These are phyloP conservation scores for Bipolaris zeicola DNA, from an alignment of 2,329 filamentous ascomycete species.

Conservation along the genomic window DNA sequence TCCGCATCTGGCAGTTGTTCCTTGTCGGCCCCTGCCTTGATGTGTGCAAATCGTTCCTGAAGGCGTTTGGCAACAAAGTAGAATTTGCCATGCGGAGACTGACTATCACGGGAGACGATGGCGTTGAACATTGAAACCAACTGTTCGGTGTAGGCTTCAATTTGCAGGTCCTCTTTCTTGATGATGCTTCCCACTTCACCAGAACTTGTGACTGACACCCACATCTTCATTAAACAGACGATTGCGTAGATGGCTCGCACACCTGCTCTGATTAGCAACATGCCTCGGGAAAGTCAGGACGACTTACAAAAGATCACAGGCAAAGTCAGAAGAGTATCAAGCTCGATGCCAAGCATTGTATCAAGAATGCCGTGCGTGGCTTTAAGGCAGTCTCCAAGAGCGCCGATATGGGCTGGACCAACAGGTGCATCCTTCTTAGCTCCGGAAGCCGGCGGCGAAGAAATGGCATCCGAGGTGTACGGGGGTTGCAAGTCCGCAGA, in stretches of 20 bases:
- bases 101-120: conserved; percentile 49
- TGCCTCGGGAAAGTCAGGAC: neutral
- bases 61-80: conserved; percentile 54
- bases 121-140: conserved; percentile 54
- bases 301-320: conserved; percentile 54
- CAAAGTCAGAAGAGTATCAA: conserved; percentile 50
- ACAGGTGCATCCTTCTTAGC: conserved; percentile 50
- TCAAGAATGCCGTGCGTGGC: conserved; percentile 56
- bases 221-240: conserved; percentile 65
- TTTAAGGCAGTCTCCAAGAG: conserved; percentile 53
- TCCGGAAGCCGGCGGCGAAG: conserved; percentile 44
- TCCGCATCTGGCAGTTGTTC: conserved; percentile 33
- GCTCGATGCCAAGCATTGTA: conserved; percentile 56
- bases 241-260: conserved; percentile 63
- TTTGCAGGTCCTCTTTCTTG: conserved; percentile 54
- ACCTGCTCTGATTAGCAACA: conserved; percentile 40
- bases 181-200: conserved; percentile 58
- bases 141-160: conserved; percentile 54
- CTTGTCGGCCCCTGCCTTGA: conserved; percentile 50
- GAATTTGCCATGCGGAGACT: conserved; percentile 55
- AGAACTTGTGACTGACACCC: conserved; percentile 59
- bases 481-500: conserved; percentile 53
- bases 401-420: conserved; percentile 54
- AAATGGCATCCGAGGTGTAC: conserved; percentile 50
- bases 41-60: conserved; percentile 52